Percentiles rank a stretch among this genome's conserved stretches.
Conservation (phyloP, 257 asterid genomes). For the Leptodermis oblonga region DNA sequence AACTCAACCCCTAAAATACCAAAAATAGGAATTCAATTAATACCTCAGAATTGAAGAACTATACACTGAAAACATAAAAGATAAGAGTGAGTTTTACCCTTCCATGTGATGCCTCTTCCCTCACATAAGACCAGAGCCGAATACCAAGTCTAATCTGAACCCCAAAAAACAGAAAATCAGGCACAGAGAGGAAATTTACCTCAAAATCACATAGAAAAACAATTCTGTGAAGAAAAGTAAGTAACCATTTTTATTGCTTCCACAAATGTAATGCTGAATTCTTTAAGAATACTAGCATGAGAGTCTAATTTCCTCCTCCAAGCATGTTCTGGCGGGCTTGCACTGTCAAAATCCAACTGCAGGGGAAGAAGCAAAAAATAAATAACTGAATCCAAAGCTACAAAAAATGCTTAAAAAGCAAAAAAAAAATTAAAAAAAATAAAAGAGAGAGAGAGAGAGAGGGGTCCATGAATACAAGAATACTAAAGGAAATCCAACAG, state of each 20-base stretch:
- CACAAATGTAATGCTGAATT: constrained; percentile 81
- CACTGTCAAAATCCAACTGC: constrained; percentile 87
- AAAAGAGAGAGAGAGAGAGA: too few relatives aligned
- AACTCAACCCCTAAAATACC: not conserved
- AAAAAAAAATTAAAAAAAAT: too few relatives aligned
- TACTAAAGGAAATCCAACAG: not conserved
- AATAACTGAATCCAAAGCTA: constrained; percentile 6
- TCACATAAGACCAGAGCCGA: constrained; percentile 83
- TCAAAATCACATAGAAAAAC: not conserved
- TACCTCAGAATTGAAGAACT: not conserved
- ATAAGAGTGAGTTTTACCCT: constrained; percentile 49
- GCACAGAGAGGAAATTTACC: constrained; percentile 13
- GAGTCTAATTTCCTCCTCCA: constrained; percentile 89
- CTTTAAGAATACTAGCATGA: constrained; percentile 83
- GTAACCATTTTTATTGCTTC: constrained; percentile 95
- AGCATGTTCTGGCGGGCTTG: constrained; percentile 92
- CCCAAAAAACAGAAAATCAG: constrained; percentile 17
- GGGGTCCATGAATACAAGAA: not conserved
- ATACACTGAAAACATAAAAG: constrained; percentile 1
- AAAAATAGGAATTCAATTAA: not conserved
- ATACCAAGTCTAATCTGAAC: constrained; percentile 83
- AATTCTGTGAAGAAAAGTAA: not conserved
- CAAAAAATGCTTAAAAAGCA: not conserved
- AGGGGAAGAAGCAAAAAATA: constrained; percentile 17
- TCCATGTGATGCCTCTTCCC: constrained; percentile 98